Evolutionary conservation across 1,284 basidiomycete species (phyloP).

Genomic region (Puccinia novopanici): DNA sequence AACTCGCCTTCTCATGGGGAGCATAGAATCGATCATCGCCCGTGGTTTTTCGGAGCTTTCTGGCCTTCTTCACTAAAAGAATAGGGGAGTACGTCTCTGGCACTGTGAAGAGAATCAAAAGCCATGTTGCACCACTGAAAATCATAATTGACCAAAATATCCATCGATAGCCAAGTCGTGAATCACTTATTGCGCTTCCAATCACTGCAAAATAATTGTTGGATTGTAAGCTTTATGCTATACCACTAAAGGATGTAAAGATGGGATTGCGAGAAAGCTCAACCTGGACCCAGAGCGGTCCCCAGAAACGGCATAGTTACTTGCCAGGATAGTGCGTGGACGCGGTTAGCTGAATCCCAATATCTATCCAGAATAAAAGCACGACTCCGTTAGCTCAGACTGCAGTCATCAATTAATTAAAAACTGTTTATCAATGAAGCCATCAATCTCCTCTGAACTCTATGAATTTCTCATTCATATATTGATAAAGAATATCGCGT

Average conservation of each 20-base stretch:
- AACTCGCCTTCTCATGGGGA: slow-evolving; percentile 68
- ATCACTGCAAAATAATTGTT: slow-evolving; percentile 18
- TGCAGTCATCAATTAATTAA: not conserved
- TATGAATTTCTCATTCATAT: too few relatives aligned
- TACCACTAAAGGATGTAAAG: not conserved
- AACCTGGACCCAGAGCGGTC: slow-evolving; percentile 61
- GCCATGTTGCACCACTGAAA: not conserved
- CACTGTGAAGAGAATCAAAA: slow-evolving; percentile 18
- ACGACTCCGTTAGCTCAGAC: not conserved
- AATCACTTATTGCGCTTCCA: slow-evolving; percentile 35
- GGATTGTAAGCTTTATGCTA: not conserved
- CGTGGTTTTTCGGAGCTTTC: slow-evolving; percentile 51
- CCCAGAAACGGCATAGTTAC: slow-evolving; percentile 69
- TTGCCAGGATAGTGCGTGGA: slow-evolving; percentile 67
- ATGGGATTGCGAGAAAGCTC: not conserved
- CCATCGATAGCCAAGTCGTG: slow-evolving; percentile 38
- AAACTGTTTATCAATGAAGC: not conserved
- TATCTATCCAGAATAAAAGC: not conserved
- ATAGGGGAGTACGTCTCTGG: slow-evolving; percentile 69
- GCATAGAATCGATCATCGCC: slow-evolving; percentile 61
- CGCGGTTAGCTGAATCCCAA: slow-evolving; percentile 65
- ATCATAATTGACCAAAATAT: slow-evolving; percentile 47
- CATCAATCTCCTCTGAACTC: too few relatives aligned
- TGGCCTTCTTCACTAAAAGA: slow-evolving; percentile 35
- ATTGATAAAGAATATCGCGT: too few relatives aligned